These are phyloP conservation scores for Eleusine coracana DNA, from an alignment of 176 grass and related monocot genomes.

Conservation along the genomic window DNA sequence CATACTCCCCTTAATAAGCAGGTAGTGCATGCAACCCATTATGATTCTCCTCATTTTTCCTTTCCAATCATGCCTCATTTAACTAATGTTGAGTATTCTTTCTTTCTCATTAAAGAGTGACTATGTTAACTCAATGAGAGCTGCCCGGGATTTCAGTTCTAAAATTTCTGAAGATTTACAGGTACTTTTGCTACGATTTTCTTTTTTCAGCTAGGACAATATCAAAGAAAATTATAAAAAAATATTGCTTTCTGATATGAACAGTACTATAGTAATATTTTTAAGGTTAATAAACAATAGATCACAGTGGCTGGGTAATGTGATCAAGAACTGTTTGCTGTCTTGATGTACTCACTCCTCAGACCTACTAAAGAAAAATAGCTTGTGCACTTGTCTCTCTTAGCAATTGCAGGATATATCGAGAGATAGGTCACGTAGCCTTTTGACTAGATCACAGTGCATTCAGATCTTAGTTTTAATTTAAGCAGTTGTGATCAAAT, in stretches of 20 bases:
- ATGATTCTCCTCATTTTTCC: constrained; percentile 8
- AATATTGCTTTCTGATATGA: constrained; percentile 25
- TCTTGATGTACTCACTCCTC: neutral
- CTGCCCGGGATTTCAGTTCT: constrained; percentile 88
- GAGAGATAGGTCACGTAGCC: neutral
- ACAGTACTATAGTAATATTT: neutral
- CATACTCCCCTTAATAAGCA: constrained; percentile 99
- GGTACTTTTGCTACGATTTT: constrained; percentile 50
- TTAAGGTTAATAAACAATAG: neutral
- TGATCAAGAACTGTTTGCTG: neutral
- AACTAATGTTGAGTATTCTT: constrained; percentile 29
- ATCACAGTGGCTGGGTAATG: neutral
- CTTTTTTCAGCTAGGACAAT: constrained; percentile 1
- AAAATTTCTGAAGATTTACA: constrained; percentile 84
- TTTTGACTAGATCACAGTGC: neutral
- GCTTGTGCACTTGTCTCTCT: neutral
- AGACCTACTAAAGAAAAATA: constrained; percentile 6
- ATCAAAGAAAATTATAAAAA: constrained; percentile 10
- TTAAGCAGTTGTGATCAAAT: constrained; percentile 1
- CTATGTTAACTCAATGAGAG: constrained; percentile 94
- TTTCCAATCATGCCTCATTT: constrained; percentile 28
- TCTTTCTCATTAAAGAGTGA: constrained; percentile 63
- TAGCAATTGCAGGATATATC: neutral
- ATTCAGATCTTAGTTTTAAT: neutral
- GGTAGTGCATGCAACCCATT: constrained; percentile 48